Base-by-base conservation (phyloP, 495 filamentous ascomycete genomes). In the Hypoxylon crocopeplum region DNA sequence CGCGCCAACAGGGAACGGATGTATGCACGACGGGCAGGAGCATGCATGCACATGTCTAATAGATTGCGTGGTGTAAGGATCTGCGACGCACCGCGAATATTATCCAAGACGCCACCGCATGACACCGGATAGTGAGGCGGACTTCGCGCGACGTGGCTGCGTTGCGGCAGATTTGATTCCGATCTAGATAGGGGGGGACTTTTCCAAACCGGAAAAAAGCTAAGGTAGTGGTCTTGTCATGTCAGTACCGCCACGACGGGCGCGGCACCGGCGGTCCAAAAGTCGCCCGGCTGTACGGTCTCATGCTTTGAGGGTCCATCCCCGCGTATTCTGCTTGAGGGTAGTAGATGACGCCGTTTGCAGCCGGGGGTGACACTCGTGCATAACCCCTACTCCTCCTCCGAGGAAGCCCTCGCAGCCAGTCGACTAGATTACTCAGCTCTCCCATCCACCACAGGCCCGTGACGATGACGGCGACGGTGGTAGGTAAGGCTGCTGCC, bases 401-500 rank as follows among this genome's bases (percentile, higher is more conserved):
- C 20, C 29, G 30, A n/a, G 50, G 55, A 3, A 50, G 38, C 2
- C 61, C 49, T 27, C 61, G 27, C 37, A 68, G 15, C 56, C 65
- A 58, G 15, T 54, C 19, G 25, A 54, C 21, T 8, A 68, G 45
- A 37, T 70, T 71, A 42, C 60, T 40, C 42, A 73, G 51, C 47
- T 70, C 66, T 17, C 59, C 64, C 50, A 73, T 72, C 67, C 70
- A 76, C 32, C 69, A 62, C 15, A 77, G 40, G 3, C 69, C 72
- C 2, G 69, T 25, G 11, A 75, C 27, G 48, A 78, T 62, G 25
- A 82, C 70, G 1, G 73, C 25, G 1, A 75, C 53, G 0, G 79
- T 80, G 0, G 82, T 65, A 1, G 82, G 80, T 0, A 78, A 15
- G 0, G 81, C 75, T 2, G 72, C 61, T 4, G 67, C 71, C 82